Base-by-base conservation (phyloP, 768 basidiomycete genomes). In the Chalciporus piperatus region DNA sequence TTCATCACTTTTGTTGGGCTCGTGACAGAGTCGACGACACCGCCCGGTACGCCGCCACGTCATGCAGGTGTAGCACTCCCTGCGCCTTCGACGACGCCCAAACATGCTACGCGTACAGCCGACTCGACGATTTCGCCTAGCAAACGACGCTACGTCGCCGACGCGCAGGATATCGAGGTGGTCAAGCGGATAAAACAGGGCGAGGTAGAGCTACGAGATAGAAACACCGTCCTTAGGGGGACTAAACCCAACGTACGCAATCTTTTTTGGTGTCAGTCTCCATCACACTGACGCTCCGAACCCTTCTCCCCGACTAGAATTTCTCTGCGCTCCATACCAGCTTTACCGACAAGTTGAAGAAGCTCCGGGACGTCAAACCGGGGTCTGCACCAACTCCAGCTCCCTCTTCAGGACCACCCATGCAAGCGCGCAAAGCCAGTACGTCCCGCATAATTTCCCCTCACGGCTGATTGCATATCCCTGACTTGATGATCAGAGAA, bases 141-240 rank as follows among this genome's bases (percentile, higher is more conserved):
- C 17, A 96, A 95, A 69, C 76, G 88, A 47, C 80, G 85, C 27
- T 95, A 96, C 61, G 82, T 88, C 13, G 75, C 89, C 0, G 89
- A 98, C 67, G 59, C 77, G 0, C 79, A 80, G 20, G 96, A 98
- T 64, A 69, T 83, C 3, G 93, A 93, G 45, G 78, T 86, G 19
- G 94, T 96, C 51, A 97, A 95, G 73, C 86, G 83, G 63, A 92
- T 97, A 53, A 67, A 60, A 63, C 73, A 74, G 63, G 82, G 80
- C 50, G 87, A 92, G 59, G 75, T 91, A n/a, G 87, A 93, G 67
- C 75, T 94, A 16, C 76, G 80, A 48, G 90, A 96, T 67, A 77
- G 92, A 46, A 95, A 82, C 54, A 85, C 87, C 0, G 89, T 95
- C 1, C 70, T 98, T 12, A 77, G 91, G 27, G 93, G 94, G 0